Conservation (phyloP, 352 stramenopile genomes). For the Globisporangium canariense region DNA sequence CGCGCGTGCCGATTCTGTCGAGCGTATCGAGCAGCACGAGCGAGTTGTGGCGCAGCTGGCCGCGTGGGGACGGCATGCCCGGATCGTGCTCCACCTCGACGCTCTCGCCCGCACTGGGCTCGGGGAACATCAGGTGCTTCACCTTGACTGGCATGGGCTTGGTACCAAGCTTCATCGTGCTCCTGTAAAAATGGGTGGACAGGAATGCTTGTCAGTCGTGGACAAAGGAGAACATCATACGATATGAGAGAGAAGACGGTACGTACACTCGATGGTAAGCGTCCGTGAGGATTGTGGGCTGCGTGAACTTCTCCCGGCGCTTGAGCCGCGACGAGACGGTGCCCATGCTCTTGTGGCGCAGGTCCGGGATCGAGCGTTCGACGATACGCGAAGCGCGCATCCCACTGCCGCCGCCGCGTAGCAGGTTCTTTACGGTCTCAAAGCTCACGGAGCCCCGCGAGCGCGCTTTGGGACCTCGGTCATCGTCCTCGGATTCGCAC, state of each 20-base stretch:
- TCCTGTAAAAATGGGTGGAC: slow-evolving; percentile 31
- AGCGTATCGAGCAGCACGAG: slow-evolving; percentile 64
- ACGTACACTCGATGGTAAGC: slow-evolving; percentile 69
- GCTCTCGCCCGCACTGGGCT: slow-evolving; percentile 20
- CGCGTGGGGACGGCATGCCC: slow-evolving; percentile 54
- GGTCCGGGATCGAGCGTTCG: slow-evolving; percentile 27
- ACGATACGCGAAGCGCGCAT: slow-evolving; percentile 31
- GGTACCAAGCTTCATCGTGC: slow-evolving; percentile 68
- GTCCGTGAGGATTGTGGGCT: slow-evolving; percentile 61
- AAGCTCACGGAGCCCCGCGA: slow-evolving; percentile 54
- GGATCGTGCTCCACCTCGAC: slow-evolving; percentile 35
- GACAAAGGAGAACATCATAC: neutral
- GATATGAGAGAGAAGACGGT: neutral
- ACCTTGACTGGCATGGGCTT: slow-evolving; percentile 37
- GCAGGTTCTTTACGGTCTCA: slow-evolving; percentile 53
- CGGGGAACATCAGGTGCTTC: slow-evolving; percentile 52
- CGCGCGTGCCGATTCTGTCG: slow-evolving; percentile 73
- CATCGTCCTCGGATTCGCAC: neutral
- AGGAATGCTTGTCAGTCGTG: neutral
- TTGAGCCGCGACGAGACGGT: slow-evolving; percentile 67
- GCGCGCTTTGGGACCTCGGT: neutral
- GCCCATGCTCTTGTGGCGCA: slow-evolving; percentile 47
- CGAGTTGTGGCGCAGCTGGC: slow-evolving; percentile 44
- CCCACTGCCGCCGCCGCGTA: slow-evolving; percentile 43
- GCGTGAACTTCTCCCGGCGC: slow-evolving; percentile 58